Evolutionary conservation across 164 flowering plant species (phyloP).

Genomic region (Annona squamosa): DNA sequence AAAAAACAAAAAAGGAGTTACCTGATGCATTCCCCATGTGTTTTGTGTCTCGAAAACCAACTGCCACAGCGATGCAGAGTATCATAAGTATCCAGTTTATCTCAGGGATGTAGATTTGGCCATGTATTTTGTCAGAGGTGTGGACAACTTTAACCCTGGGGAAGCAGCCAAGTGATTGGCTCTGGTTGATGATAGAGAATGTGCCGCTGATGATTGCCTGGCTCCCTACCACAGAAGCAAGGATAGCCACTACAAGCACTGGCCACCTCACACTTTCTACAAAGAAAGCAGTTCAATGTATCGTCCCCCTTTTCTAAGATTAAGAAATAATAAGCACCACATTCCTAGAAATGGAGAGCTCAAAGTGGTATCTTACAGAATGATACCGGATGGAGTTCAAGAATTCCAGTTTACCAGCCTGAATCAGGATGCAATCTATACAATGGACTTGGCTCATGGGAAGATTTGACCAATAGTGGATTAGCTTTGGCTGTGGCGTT

Average conservation of each 20-base stretch:
- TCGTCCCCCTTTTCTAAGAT: background rate
- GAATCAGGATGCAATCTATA: too few relatives aligned
- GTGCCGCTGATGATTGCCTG: conserved; percentile 97
- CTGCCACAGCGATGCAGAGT: conserved; percentile 85
- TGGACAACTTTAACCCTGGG: conserved; percentile 92
- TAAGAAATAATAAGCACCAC: too few relatives aligned
- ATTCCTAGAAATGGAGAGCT: too few relatives aligned
- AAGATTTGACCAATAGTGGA: too few relatives aligned
- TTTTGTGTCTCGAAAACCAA: conserved; percentile 87
- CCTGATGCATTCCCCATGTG: conserved; percentile 96
- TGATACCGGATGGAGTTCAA: too few relatives aligned
- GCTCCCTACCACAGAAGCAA: conserved; percentile 96
- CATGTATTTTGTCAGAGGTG: conserved; percentile 83
- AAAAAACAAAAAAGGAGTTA: conserved; percentile 4
- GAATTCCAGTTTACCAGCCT: too few relatives aligned
- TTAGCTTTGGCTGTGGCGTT: too few relatives aligned
- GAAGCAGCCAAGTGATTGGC: conserved; percentile 92
- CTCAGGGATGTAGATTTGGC: conserved; percentile 95
- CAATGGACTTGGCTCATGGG: too few relatives aligned
- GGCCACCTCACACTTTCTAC: conserved; percentile 81
- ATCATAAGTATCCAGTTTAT: conserved; percentile 94
- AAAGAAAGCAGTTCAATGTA: conserved; percentile 4
- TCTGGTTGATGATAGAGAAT: conserved; percentile 96
- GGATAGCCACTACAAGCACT: conserved; percentile 68
- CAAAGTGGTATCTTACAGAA: too few relatives aligned